These are phyloP conservation scores for Puccinia novopanici DNA, from an alignment of 1,284 basidiomycete genomes.

Conservation along the genomic window DNA sequence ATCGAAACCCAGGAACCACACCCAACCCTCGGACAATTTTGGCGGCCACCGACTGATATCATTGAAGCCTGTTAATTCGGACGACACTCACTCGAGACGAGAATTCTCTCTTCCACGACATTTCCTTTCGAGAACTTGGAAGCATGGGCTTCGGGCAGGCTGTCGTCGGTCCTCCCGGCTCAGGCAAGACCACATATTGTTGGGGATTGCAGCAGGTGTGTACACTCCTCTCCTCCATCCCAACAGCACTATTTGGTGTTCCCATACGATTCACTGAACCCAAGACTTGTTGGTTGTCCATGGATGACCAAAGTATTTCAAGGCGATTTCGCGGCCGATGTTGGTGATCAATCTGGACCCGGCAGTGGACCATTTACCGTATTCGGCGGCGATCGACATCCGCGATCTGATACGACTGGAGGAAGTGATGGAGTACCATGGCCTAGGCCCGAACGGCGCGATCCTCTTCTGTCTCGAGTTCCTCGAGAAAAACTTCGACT, in stretches of 20 bases:
- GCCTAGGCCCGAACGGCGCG: conserved; percentile 91
- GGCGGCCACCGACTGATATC: too few relatives aligned
- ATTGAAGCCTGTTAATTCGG: too few relatives aligned
- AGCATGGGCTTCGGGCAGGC: conserved; percentile 57
- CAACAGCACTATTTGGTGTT: not conserved
- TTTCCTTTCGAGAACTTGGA: not conserved
- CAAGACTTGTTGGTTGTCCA: conserved; percentile 14
- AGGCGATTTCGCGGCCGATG: conserved; percentile 79
- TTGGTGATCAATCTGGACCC: conserved; percentile 93
- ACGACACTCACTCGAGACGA: too few relatives aligned
- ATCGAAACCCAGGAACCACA: too few relatives aligned
- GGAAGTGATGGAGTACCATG: conserved; percentile 81
- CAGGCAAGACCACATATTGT: conserved; percentile 92
- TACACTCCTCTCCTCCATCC: not conserved
- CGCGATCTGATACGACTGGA: conserved; percentile 81
- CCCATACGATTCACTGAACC: not conserved
- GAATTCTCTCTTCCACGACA: not conserved
- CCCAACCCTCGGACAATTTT: too few relatives aligned
- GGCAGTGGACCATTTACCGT: conserved; percentile 77
- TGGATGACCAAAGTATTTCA: conserved; percentile 67
- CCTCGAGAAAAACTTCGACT: conserved; percentile 90
- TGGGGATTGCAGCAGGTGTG: conserved; percentile 74
- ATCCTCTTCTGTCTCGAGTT: conserved; percentile 99
- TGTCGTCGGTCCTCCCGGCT: conserved; percentile 87
- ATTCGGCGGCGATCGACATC: conserved; percentile 85